Evolutionary conservation across 495 filamentous ascomycete species (phyloP), one percentile per base, ranked within the genome.

Genomic region (Aspergillus ostianus): DNA sequence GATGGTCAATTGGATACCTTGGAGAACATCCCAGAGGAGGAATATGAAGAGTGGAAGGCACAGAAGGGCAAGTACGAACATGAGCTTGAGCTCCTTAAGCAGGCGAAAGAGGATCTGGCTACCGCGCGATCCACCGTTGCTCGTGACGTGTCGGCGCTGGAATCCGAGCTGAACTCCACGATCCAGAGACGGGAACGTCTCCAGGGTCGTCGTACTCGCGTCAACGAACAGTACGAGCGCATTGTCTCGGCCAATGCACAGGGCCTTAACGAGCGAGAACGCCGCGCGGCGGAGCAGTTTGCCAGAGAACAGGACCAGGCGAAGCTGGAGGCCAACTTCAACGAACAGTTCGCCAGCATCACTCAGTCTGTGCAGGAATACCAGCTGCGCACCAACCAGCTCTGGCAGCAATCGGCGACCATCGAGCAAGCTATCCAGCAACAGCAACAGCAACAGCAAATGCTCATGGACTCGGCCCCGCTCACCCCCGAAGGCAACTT

Each of bases 101-200:
- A 79, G 27, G 80, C 79, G 6, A 83, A 84, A 51, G 79, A 85
- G 41, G 79, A 84, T 7, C 77, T 90, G 50, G 76, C 84, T 54
- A 77, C 80, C 51, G 83, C 83, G 66, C 90, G 89, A 64, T 72
- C 80, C 47, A 78, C 83, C 32, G 81, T 85, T 23, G 85, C 90
- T 58, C 84, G 84, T 57, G 81, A 91, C 56, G 73, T 87, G 56
- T 81, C 84, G 56, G 67, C 80, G 2, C 70, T 91, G 49, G 84
- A 90, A 56, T 80, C 84, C 23, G 92, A 96, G 56, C 75, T 89
- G 58, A 75, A 75, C 17, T 78, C 82, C 55, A 76, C 85, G n/a
- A 77, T 90, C 59, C 86, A 89, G 57, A 91, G 92, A 73, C 83
- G 84, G 32, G 92, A 95, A 71, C 87, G 90, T 66, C 85, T 95